Evolutionary conservation across 1,139 yeast genomes (phyloP).

Genomic region (Pichiaceae sp.): DNA sequence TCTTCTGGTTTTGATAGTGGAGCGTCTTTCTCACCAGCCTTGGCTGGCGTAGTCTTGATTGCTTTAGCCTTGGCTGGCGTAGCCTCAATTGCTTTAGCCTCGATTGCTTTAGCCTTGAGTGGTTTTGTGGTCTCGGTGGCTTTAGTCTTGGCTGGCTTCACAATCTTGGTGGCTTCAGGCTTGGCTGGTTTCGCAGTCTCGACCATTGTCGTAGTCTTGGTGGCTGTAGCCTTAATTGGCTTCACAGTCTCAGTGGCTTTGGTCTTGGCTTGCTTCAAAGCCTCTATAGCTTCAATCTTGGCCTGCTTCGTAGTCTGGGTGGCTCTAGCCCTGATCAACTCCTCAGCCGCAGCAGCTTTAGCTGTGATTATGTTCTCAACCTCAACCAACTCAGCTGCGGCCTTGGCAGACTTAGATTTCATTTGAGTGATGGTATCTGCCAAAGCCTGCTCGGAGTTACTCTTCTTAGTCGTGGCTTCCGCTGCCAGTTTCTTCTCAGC

Average conservation of each 20-base stretch:
- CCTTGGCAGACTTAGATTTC: no score
- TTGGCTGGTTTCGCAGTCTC: conserved; percentile 49
- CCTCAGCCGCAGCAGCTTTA: background rate
- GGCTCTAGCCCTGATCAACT: no score
- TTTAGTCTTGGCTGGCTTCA: conserved; percentile 23
- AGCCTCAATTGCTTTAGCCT: background rate
- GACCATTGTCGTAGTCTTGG: conserved; percentile 30
- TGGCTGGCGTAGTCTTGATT: background rate
- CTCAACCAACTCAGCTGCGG: no score
- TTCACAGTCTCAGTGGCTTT: no score
- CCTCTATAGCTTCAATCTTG: no score
- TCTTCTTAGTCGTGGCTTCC: background rate
- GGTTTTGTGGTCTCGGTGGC: background rate
- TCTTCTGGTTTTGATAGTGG: background rate
- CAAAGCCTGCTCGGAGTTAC: no score
- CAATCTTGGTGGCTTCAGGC: conserved; percentile 55
- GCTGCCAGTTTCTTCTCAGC: background rate
- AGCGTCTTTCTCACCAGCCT: background rate
- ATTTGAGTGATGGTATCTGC: background rate
- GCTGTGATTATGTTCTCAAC: no score
- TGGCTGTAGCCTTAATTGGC: background rate
- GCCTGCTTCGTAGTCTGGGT: conserved; percentile 5
- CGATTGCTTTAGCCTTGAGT: no score
- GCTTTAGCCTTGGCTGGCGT: background rate
- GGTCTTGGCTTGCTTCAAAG: no score